A percentile compares a stretch with the other conserved stretches of the same genome.
Conservation (phyloP, 805 yeast genomes). For the Saccharomycopsis selenospora region DNA sequence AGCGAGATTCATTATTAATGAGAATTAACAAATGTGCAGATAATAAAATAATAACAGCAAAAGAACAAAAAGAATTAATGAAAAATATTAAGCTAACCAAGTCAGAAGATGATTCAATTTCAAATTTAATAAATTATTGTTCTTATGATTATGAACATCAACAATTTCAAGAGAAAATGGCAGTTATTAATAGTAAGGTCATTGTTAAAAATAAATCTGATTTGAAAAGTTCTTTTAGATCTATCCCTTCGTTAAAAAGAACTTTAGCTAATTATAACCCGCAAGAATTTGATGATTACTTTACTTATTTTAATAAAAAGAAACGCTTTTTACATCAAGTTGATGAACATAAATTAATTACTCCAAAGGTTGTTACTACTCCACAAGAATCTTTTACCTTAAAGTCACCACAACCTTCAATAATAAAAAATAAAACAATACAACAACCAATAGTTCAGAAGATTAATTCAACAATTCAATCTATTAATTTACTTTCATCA, state of each 20-base stretch:
- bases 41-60: too few species aligned
- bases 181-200: neutral
- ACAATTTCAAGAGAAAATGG: neutral
- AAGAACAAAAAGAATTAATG: too few species aligned
- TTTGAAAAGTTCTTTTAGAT: neutral
- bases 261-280: neutral
- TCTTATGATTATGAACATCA: too few species aligned
- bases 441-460: neutral
- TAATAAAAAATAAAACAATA: neutral
- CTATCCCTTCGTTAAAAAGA: neutral
- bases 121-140: too few species aligned
- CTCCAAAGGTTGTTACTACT: neutral
- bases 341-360: neutral
- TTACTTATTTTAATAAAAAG: neutral
- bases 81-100: too few species aligned
- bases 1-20: too few species aligned
- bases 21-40: too few species aligned
- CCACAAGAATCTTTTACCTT: neutral
- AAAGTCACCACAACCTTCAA: neutral
- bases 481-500: neutral
- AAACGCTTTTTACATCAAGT: neutral
- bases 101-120: too few species aligned
- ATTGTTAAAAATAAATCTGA: neutral
- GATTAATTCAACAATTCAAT: neutral
- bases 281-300: neutral